Evolutionary conservation across 805 yeast genomes (phyloP).

Genomic region (Jamesozyma hellenica): DNA sequence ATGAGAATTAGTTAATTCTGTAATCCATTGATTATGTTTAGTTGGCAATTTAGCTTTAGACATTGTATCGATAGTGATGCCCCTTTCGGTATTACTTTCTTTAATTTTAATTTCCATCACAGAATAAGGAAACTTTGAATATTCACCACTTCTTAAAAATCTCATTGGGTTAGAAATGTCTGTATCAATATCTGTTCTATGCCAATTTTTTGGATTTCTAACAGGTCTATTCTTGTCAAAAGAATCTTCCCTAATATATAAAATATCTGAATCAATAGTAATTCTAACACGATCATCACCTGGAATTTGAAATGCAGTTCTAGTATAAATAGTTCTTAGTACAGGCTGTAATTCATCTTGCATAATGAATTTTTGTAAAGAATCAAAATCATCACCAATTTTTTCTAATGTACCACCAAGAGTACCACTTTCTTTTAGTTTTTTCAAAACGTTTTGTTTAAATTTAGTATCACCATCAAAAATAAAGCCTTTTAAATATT

Average conservation of each 20-base stretch:
- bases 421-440: constrained; percentile 54
- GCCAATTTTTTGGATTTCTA: constrained; percentile 86
- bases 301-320: constrained; percentile 96
- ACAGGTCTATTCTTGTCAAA: constrained; percentile 79
- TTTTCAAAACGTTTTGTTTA: constrained; percentile 45
- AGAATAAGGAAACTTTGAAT: constrained; percentile 68
- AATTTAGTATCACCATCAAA: constrained; percentile 37
- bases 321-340: constrained; percentile 72
- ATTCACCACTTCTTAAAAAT: constrained; percentile 78
- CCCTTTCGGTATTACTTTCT: constrained; percentile 25
- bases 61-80: constrained; percentile 27
- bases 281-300: constrained; percentile 91
- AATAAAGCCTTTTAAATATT: constrained; percentile 67
- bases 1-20: constrained; percentile 72
- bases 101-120: constrained; percentile 79
- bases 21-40: constrained; percentile 65
- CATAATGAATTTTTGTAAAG: constrained; percentile 51
- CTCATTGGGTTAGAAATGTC: constrained; percentile 58
- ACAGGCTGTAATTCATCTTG: constrained; percentile 71
- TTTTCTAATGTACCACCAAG: constrained; percentile 42
- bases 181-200: constrained; percentile 81
- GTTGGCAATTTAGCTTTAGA: constrained; percentile 30
- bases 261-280: constrained; percentile 78
- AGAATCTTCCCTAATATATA: constrained; percentile 83
- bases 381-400: constrained; percentile 45